phyloP scores from a whole-genome alignment of 352 stramenopile genomes.

The Vaucheria bursata region DNA sequence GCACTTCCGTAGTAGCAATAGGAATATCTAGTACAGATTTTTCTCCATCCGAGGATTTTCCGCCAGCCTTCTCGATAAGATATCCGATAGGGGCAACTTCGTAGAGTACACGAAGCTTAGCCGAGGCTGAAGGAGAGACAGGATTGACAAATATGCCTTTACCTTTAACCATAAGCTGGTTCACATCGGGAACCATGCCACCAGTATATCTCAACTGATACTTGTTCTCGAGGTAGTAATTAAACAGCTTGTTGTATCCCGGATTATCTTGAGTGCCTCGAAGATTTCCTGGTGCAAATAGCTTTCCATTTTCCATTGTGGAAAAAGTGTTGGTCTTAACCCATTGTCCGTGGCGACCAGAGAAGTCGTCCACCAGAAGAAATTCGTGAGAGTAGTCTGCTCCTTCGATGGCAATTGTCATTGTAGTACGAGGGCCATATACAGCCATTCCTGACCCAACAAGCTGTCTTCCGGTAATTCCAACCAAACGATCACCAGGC shows the following conservation, averaged over 20 bases:
- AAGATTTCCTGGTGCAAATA: conserved; percentile 62
- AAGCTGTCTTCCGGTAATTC: conserved; percentile 45
- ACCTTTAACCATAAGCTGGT: conserved; percentile 57
- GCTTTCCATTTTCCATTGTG: conserved; percentile 57
- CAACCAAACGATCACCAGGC: conserved; percentile 46
- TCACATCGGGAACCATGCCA: conserved; percentile 63
- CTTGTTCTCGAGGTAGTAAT: conserved; percentile 60
- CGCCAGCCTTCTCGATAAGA: conserved; percentile 61
- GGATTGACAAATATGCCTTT: conserved; percentile 63
- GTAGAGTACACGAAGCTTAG: conserved; percentile 61
- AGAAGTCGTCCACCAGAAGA: conserved; percentile 52
- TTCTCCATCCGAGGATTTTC: conserved; percentile 57
- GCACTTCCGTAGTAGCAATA: conserved; percentile 48
- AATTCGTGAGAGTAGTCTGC: conserved; percentile 51
- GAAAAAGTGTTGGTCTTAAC: conserved; percentile 53
- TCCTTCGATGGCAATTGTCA: conserved; percentile 55
- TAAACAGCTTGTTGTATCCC: conserved; percentile 58
- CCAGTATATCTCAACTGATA: conserved; percentile 64
- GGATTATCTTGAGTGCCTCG: conserved; percentile 57
- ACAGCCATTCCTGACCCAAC: conserved; percentile 52
- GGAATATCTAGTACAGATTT: conserved; percentile 50
- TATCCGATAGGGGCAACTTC: conserved; percentile 60
- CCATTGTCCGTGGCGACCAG: conserved; percentile 49
- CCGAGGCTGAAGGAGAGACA: conserved; percentile 54
- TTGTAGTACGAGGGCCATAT: conserved; percentile 62